A percentile compares a stretch with the other conserved stretches of the same genome.
Evolutionary conservation across 75 land plant species (phyloP).

Genomic region (Ceratopteris richardii): DNA sequence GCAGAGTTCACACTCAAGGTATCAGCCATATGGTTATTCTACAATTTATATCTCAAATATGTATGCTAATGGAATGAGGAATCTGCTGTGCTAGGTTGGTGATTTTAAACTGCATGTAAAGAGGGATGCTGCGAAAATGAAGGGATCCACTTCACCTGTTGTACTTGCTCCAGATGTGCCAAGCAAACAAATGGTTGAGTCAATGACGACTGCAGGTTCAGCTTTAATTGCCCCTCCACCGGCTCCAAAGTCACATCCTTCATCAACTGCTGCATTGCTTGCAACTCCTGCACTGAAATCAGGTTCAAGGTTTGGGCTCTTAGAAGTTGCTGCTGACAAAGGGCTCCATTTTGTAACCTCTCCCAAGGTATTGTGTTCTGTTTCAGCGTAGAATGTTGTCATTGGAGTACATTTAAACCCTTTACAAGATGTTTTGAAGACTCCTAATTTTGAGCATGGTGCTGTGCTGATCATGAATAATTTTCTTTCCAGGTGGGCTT

Average conservation of each 20-base stretch:
- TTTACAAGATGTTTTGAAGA: too few relatives aligned
- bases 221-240: slow-evolving; percentile 15
- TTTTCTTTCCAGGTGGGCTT: slow-evolving; percentile 50
- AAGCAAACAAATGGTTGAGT: slow-evolving; percentile 42
- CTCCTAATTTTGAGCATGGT: too few relatives aligned
- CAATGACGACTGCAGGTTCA: slow-evolving; percentile 22
- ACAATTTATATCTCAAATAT: too few relatives aligned
- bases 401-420: too few relatives aligned
- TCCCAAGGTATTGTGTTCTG: slow-evolving; percentile 39
- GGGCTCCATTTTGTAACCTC: slow-evolving; percentile 49
- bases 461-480: too few relatives aligned
- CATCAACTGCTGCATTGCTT: slow-evolving; percentile 29
- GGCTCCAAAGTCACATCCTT: slow-evolving; percentile 28
- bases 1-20: slow-evolving; percentile 88
- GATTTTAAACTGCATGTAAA: slow-evolving; percentile 69
- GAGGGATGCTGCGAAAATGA: slow-evolving; percentile 41
- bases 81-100: too few relatives aligned
- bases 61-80: too few relatives aligned
- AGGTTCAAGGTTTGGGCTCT: slow-evolving; percentile 44
- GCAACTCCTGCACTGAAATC: slow-evolving; percentile 18
- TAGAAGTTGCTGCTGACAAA: slow-evolving; percentile 58
- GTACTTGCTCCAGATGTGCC: slow-evolving; percentile 32
- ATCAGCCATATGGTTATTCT: too few relatives aligned
- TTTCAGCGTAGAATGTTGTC: too few relatives aligned
- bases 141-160: slow-evolving; percentile 17